phyloP scores from a whole-genome alignment of 768 basidiomycete genomes.

The Tylopilus intermedius region DNA sequence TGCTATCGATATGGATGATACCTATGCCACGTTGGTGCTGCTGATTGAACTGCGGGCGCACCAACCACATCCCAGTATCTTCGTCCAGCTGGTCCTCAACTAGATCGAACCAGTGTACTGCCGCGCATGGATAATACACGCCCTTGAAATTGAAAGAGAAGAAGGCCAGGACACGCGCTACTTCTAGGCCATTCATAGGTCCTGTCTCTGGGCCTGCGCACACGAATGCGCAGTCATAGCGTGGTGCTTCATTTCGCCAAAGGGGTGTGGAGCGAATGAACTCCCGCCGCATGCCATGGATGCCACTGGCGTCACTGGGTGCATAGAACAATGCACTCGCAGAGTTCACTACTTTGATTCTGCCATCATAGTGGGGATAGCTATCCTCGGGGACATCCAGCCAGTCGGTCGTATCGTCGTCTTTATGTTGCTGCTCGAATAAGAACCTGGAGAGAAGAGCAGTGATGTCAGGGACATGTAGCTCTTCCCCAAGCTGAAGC shows the following conservation, averaged over 20 bases:
- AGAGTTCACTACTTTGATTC: not conserved
- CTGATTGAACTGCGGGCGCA: slow-evolving; percentile 7
- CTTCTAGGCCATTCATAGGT: slow-evolving; percentile 14
- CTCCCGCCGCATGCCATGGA: not conserved
- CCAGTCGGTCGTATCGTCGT: no score
- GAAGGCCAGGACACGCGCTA: slow-evolving; percentile 17
- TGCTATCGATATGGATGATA: not conserved
- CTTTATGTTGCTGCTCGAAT: no score
- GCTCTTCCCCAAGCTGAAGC: no score
- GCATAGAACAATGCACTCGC: not conserved
- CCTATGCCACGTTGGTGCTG: not conserved
- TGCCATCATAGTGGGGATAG: not conserved
- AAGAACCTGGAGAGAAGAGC: no score
- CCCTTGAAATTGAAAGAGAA: slow-evolving; percentile 18
- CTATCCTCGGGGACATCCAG: no score
- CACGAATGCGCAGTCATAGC: slow-evolving; percentile 23
- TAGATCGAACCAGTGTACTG: slow-evolving; percentile 19
- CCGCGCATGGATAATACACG: slow-evolving; percentile 15
- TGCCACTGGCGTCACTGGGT: not conserved
- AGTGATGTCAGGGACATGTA: no score
- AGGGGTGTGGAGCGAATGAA: not conserved
- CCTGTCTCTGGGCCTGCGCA: slow-evolving; percentile 1
- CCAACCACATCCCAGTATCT: slow-evolving; percentile 29
- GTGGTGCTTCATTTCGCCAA: not conserved
- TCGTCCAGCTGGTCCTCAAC: slow-evolving; percentile 19